Conservation (phyloP, 1,139 yeast genomes). For the Protomyces macrosporus region DNA sequence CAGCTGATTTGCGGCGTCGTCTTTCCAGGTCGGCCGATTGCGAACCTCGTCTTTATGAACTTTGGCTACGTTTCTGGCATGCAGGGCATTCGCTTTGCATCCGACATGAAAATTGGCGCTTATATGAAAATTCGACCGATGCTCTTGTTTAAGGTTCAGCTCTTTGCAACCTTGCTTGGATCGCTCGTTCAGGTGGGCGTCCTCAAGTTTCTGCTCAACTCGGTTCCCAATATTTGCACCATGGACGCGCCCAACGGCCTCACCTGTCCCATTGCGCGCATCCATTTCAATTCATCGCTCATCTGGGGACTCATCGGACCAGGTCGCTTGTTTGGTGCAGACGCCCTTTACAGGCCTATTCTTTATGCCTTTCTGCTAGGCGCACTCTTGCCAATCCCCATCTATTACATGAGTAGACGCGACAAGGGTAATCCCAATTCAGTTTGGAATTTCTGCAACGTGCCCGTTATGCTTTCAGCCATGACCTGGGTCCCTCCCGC, state of each 20-base stretch:
- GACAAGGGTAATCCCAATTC: conserved; percentile 1
- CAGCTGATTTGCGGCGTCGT: conserved; percentile 61
- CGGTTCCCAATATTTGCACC: conserved; percentile 38
- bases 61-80: conserved; percentile 45
- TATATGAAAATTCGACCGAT: conserved; percentile 61
- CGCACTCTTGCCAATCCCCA: conserved; percentile 44
- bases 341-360: conserved; percentile 12
- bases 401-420: conserved; percentile 38
- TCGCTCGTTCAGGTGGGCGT: conserved; percentile 49
- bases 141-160: conserved; percentile 53
- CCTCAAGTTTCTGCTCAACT: conserved; percentile 49
- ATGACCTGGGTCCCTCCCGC: conserved; percentile 53
- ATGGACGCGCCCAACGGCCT: conserved; percentile 42
- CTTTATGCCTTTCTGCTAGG: conserved; percentile 52
- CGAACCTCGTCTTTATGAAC: conserved; percentile 53
- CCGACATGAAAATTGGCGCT: conserved; percentile 60
- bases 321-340: conserved; percentile 42
- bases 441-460: conserved; percentile 37
- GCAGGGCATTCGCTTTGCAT: conserved; percentile 54
- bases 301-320: conserved; percentile 60
- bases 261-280: conserved; percentile 37
- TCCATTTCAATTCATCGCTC: conserved; percentile 48
- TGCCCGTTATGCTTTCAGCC: conserved; percentile 53
- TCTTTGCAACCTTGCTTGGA: conserved; percentile 36
- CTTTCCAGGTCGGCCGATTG: conserved; percentile 58